phyloP scores from a whole-genome alignment of 371 early-diverging fungal species.

The Funneliformis caledonium region DNA sequence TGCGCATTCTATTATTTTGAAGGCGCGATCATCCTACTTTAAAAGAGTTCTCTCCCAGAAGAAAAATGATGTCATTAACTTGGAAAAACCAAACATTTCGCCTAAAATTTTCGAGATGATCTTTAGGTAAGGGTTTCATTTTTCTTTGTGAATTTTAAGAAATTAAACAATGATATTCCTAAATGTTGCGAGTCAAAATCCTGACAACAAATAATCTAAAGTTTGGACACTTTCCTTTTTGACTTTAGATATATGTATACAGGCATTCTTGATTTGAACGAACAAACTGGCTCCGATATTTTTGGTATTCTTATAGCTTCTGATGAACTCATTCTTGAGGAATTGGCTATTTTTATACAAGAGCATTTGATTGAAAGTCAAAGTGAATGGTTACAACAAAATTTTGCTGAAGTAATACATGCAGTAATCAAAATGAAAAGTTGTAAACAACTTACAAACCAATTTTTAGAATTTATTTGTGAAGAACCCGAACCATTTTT shows the following conservation, averaged over 20 bases:
- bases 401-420: neutral
- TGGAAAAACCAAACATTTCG: conserved; percentile 16
- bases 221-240: neutral
- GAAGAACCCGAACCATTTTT: conserved; percentile 1
- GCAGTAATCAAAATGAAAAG: neutral
- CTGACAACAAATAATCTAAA: no score
- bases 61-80: neutral
- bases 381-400: neutral
- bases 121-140: neutral
- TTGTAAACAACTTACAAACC: conserved; percentile 10
- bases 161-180: no score
- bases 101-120: conserved; percentile 4
- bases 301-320: neutral
- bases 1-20: conserved; percentile 6
- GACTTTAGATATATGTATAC: conserved; percentile 19
- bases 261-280: neutral
- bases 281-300: neutral
- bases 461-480: conserved; percentile 8
- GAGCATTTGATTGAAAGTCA: neutral
- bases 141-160: neutral
- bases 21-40: neutral
- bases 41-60: neutral
- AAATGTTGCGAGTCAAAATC: no score
- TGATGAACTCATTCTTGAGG: conserved; percentile 10
- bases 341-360: conserved; percentile 12